Evolutionary conservation across 805 yeast genomes (phyloP).

Genomic region (Zygosaccharomyces bisporus): DNA sequence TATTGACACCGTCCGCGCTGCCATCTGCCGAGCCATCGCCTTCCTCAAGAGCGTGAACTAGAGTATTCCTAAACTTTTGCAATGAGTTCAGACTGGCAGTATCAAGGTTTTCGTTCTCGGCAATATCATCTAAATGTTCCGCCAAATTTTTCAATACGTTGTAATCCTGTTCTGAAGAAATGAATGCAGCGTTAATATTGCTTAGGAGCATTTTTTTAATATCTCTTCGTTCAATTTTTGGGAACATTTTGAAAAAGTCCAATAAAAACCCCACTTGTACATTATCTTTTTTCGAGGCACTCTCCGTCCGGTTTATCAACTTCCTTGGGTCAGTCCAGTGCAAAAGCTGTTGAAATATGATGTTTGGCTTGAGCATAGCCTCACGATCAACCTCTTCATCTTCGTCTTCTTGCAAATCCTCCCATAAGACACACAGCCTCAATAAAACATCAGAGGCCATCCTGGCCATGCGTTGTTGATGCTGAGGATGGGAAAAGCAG

Average conservation of each 20-base stretch:
- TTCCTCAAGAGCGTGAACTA: slow-evolving; percentile 14
- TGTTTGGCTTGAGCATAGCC: slow-evolving; percentile 42
- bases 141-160: slow-evolving; percentile 28
- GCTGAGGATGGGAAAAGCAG: slow-evolving; percentile 67
- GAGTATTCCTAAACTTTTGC: slow-evolving; percentile 27
- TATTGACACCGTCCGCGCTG: slow-evolving; percentile 5
- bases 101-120: slow-evolving; percentile 36
- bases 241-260: slow-evolving; percentile 51
- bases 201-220: slow-evolving; percentile 50
- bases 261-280: slow-evolving; percentile 55
- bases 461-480: slow-evolving; percentile 62
- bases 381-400: slow-evolving; percentile 26
- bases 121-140: slow-evolving; percentile 29
- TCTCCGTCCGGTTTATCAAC: slow-evolving; percentile 48
- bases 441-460: slow-evolving; percentile 64
- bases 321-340: slow-evolving; percentile 83
- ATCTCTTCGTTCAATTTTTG: slow-evolving; percentile 46
- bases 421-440: slow-evolving; percentile 49
- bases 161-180: slow-evolving; percentile 36
- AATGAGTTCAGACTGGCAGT: slow-evolving; percentile 36
- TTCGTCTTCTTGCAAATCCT: slow-evolving; percentile 36
- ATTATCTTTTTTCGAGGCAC: slow-evolving; percentile 40
- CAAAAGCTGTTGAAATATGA: slow-evolving; percentile 64
- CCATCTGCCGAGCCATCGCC: slow-evolving; percentile 10
- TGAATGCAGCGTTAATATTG: slow-evolving; percentile 46